Conservation (phyloP, 495 filamentous ascomycete species). For the Penicillium chermesinum region DNA sequence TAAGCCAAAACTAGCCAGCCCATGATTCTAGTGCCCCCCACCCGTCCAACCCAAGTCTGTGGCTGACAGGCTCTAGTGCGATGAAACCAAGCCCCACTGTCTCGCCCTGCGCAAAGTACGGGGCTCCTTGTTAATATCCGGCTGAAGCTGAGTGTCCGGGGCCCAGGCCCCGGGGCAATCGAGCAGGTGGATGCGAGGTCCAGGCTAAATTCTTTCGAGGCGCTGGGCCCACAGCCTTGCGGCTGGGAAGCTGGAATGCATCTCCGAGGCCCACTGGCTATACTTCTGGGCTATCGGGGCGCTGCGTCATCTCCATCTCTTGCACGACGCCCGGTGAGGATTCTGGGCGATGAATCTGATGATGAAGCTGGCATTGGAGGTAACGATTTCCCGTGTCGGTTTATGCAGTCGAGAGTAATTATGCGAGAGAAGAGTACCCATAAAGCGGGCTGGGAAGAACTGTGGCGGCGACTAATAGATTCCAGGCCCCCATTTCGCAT, state of each 20-base stretch:
- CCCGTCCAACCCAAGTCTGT: no score
- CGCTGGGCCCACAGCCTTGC: neutral
- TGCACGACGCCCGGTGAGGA: no score
- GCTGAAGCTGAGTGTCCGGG: neutral
- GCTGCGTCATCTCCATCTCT: neutral
- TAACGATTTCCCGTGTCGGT: constrained; percentile 7
- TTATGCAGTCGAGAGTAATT: constrained; percentile 20
- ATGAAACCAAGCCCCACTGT: constrained; percentile 43
- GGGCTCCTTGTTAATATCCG: constrained; percentile 36
- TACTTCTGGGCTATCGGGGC: neutral
- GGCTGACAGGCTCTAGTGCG: constrained; percentile 35
- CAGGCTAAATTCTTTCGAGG: neutral
- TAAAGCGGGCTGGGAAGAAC: neutral
- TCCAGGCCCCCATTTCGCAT: constrained; percentile 44
- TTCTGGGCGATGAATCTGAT: neutral
- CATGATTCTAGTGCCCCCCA: no score
- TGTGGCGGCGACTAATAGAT: no score
- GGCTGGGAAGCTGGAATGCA: neutral
- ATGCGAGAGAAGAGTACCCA: neutral
- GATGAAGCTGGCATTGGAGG: constrained; percentile 32
- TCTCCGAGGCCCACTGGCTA: no score
- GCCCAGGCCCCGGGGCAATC: neutral
- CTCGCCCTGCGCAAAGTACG: constrained; percentile 36
- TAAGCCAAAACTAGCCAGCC: constrained; percentile 30
- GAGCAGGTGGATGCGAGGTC: neutral